These are phyloP conservation scores for Scopulariopsis brevicaulis DNA, from an alignment of 2,329 filamentous ascomycete species.

Conservation along the genomic window DNA sequence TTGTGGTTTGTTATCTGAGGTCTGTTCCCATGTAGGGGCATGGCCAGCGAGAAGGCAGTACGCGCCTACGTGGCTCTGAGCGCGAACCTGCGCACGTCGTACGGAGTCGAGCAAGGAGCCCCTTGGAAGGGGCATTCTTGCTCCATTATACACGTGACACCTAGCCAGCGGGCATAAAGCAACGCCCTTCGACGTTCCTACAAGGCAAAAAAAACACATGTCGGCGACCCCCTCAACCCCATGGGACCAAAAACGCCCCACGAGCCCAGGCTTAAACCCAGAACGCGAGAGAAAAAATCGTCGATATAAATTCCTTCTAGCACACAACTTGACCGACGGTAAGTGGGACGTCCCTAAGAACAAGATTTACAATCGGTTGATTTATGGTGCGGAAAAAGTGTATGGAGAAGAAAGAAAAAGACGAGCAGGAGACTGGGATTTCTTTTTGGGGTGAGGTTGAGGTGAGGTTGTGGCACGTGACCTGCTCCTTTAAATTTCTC, in stretches of 20 bases:
- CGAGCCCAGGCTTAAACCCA: background rate
- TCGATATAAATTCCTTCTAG: background rate
- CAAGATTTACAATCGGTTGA: slow-evolving; percentile 2
- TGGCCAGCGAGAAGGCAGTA: too few relatives aligned
- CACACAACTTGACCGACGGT: slow-evolving; percentile 4
- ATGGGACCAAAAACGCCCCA: background rate
- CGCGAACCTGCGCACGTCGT: too few relatives aligned
- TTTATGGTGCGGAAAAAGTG: slow-evolving; percentile 4
- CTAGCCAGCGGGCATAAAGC: too few relatives aligned
- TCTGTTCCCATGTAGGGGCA: too few relatives aligned
- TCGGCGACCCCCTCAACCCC: background rate
- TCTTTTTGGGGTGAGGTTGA: background rate
- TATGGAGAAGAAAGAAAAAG: background rate
- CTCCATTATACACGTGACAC: too few relatives aligned
- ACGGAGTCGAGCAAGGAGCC: too few relatives aligned
- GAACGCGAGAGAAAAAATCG: background rate
- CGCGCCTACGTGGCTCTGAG: too few relatives aligned
- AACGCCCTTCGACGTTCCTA: too few relatives aligned
- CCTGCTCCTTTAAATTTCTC: background rate
- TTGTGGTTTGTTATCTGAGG: too few relatives aligned
- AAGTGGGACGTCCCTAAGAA: background rate
- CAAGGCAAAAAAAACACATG: background rate
- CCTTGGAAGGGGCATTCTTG: too few relatives aligned
- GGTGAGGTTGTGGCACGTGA: background rate
- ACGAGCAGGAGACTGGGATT: background rate